Percentiles rank a stretch among this genome's conserved stretches.
Evolutionary conservation across 345 rosid species (phyloP).

Genomic region (Rhodamnia rubescens): DNA sequence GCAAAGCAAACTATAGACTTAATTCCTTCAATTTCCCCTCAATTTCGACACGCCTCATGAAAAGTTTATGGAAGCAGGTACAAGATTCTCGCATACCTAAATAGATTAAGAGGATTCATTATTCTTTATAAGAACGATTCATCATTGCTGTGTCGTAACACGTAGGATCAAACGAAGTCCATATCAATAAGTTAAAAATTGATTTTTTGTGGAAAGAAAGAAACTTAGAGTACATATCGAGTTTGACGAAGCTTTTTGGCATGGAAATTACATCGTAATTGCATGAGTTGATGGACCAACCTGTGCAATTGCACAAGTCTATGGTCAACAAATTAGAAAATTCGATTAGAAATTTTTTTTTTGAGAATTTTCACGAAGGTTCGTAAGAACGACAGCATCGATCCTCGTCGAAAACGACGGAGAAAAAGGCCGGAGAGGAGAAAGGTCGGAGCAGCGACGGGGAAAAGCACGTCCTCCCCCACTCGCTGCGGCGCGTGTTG

Average conservation of each 20-base stretch:
- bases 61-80: not conserved
- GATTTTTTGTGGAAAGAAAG: not conserved
- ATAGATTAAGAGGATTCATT: not conserved
- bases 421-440: not conserved
- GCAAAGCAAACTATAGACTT: not conserved
- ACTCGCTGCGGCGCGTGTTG: not conserved
- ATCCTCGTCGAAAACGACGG: not conserved
- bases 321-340: too few species aligned
- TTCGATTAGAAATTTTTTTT: too few species aligned
- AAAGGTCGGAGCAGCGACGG: not conserved
- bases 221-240: not conserved
- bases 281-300: too few species aligned
- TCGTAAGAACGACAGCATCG: too few species aligned
- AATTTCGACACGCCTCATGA: not conserved
- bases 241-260: not conserved
- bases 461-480: not conserved
- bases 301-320: too few species aligned
- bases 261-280: too few species aligned
- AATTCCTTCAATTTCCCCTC: not conserved
- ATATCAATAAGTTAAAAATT: not conserved
- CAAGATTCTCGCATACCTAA: not conserved
- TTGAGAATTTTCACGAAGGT: not conserved
- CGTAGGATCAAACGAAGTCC: too few species aligned
- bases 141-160: too few species aligned
- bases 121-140: not conserved